Evolutionary conservation across 768 basidiomycete species (phyloP), one percentile per base, ranked within the genome.

Genomic region (Nidularia pulvinata): DNA sequence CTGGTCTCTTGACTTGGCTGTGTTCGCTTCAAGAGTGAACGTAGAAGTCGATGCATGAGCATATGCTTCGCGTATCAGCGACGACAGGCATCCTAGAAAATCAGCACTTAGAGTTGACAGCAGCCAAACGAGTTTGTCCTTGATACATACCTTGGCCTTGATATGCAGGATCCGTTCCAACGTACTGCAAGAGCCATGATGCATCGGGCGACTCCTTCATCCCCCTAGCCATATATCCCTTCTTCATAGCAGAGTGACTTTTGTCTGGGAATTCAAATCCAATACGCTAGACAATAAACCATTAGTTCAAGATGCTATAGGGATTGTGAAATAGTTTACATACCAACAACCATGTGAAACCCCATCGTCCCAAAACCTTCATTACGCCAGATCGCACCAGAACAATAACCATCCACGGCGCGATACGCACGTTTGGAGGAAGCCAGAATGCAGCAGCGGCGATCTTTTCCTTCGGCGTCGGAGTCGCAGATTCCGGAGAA

Each of bases 101-200:
- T 9, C 35, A 54, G 14, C 19, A 25, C 5, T 49, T 16, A 34
- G 48, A 16, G 22, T n/a, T 34, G 16, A 16, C 14, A 7, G 32
- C 34, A 30, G 25, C 25, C 4, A 37, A 36, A 6, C 11, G n/a
- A 30, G 33, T 43, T 44, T 16, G 32, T 34, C 14, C 11, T 33
- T 25, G 7, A 30, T 10, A n/a, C 9, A 32, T n/a, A 68, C 69
- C 70, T 61, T 59, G 53, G 19, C 67, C 67, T 55, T 68, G 63
- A 48, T 57, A 57, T 4, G 61, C 61, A 25, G 69, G 68, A 33
- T 61, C 58, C 2, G 67, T 68, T 50, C 58, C 56, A 5, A 62
- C 59, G 14, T 65, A 48, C 36, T 65, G 62, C 33, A 72, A 55
- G 48, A 70, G 65, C 67, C 68, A 72, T 5, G 65, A 60, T 14